A percentile compares a stretch with the other conserved stretches of the same genome.
These are phyloP conservation scores for Diplocarpon mali DNA, from an alignment of 2,329 filamentous ascomycete genomes.

Conservation along the genomic window DNA sequence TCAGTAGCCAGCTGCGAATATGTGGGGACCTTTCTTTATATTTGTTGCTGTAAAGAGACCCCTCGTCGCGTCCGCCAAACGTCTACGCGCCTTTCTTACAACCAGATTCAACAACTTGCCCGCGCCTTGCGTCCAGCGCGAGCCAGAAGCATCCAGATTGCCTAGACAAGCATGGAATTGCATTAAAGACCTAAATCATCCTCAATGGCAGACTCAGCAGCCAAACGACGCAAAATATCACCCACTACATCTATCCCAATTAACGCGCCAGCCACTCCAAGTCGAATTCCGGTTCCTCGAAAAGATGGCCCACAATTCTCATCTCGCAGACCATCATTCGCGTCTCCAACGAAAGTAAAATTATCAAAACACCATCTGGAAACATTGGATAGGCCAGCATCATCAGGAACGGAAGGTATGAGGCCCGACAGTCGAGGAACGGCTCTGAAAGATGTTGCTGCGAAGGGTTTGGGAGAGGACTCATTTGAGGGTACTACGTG, in stretches of 20 bases:
- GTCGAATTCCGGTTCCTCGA: slow-evolving; percentile 20
- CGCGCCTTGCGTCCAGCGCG: background rate
- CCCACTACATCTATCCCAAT: slow-evolving; percentile 37
- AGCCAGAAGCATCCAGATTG: slow-evolving; percentile 1
- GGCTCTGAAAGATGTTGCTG: slow-evolving; percentile 25
- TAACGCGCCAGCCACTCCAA: slow-evolving; percentile 31
- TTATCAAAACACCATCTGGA: slow-evolving; percentile 50
- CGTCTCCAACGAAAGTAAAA: slow-evolving; percentile 56
- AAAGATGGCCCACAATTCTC: slow-evolving; percentile 23
- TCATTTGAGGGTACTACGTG: background rate
- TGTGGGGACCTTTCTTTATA: too few relatives aligned
- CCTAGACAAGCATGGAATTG: slow-evolving; percentile 8
- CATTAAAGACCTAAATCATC: background rate
- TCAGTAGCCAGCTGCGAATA: too few relatives aligned
- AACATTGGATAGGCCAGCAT: slow-evolving; percentile 35
- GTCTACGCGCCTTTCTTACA: slow-evolving; percentile 14
- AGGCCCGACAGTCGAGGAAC: slow-evolving; percentile 22
- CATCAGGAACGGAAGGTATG: slow-evolving; percentile 28
- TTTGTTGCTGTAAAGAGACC: background rate
- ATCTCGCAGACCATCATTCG: slow-evolving; percentile 43
- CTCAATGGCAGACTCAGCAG: slow-evolving; percentile 44
- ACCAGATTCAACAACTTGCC: background rate
- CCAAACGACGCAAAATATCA: slow-evolving; percentile 54
- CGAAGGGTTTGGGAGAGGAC: slow-evolving; percentile 16
- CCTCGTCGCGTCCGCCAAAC: slow-evolving; percentile 16